Conservation (phyloP, 2,329 filamentous ascomycete genomes). For the Arthrinium phaeospermum region DNA sequence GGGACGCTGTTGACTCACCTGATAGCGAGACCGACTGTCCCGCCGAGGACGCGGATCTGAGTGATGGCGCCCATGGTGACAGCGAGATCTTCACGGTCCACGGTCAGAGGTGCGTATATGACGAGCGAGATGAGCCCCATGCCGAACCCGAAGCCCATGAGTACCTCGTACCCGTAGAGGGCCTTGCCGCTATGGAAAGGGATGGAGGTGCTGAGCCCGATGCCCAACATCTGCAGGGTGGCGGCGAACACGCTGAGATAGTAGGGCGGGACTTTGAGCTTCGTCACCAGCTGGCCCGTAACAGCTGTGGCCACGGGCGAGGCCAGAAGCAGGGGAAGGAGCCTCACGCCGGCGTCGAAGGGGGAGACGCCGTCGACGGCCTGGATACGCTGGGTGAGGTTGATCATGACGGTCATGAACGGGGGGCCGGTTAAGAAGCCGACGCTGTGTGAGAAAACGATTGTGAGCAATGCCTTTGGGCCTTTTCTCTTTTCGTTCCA, state of each 20-base stretch:
- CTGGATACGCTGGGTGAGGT: conserved; percentile 44
- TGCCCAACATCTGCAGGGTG: conserved; percentile 39
- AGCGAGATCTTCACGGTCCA: conserved; percentile 38
- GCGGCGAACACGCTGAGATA: conserved; percentile 38
- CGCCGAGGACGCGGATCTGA: conserved; percentile 45
- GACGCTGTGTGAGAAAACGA: conserved; percentile 26
- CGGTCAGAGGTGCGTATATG: conserved; percentile 39
- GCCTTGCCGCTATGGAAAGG: conserved; percentile 22
- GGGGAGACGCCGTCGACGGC: conserved; percentile 38
- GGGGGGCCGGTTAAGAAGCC: conserved; percentile 40
- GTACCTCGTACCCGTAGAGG: conserved; percentile 42
- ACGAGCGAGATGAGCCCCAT: conserved; percentile 39
- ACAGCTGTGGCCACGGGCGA: conserved; percentile 40
- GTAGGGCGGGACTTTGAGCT: conserved; percentile 36
- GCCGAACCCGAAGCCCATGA: conserved; percentile 46
- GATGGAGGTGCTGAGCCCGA: conserved; percentile 40
- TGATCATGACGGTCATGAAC: conserved; percentile 43
- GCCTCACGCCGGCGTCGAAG: conserved; percentile 39
- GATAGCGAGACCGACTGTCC: conserved; percentile 44
- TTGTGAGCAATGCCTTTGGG: too few species aligned
- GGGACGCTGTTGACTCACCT: conserved; percentile 25
- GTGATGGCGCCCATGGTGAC: conserved; percentile 44
- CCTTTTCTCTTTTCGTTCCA: too few species aligned
- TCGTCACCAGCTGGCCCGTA: conserved; percentile 37
- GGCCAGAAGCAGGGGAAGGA: conserved; percentile 41